Evolutionary conservation across 2,329 filamentous ascomycete species (phyloP).

Genomic region (Pseudogymnoascus sp.): DNA sequence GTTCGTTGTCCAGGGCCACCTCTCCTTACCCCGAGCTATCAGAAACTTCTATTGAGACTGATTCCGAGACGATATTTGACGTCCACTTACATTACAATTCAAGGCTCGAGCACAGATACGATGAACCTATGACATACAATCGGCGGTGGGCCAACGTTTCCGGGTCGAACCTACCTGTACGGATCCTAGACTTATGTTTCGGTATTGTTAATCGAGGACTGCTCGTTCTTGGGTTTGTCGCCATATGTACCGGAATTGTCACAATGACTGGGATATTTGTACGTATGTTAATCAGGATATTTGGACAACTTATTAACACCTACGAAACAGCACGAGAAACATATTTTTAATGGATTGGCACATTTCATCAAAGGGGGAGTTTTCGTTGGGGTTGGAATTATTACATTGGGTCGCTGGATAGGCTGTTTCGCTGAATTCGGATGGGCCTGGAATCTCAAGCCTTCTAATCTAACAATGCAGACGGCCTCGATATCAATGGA

Average conservation of each 20-base stretch:
- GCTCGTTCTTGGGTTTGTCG: slow-evolving; percentile 13
- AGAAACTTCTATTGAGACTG: slow-evolving; percentile 1
- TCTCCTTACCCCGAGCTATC: background rate
- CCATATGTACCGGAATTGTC: slow-evolving; percentile 14
- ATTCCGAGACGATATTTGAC: slow-evolving; percentile 10
- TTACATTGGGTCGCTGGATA: slow-evolving; percentile 10
- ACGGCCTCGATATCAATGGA: slow-evolving; percentile 8
- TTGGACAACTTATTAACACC: slow-evolving; percentile 11
- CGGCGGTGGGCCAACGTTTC: slow-evolving; percentile 6
- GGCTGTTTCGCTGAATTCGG: slow-evolving; percentile 11
- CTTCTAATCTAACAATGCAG: background rate
- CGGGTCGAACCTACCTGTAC: slow-evolving; percentile 3
- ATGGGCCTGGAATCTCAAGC: slow-evolving; percentile 12
- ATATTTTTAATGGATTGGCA: slow-evolving; percentile 12
- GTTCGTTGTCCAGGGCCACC: slow-evolving; percentile 10
- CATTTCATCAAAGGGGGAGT: slow-evolving; percentile 12
- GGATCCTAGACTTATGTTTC: slow-evolving; percentile 8
- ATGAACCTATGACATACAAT: slow-evolving; percentile 10
- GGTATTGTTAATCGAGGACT: slow-evolving; percentile 9
- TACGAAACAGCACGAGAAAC: slow-evolving; percentile 13
- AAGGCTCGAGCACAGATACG: slow-evolving; percentile 6
- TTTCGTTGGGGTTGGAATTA: slow-evolving; percentile 8
- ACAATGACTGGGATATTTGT: slow-evolving; percentile 13
- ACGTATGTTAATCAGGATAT: slow-evolving; percentile 11
- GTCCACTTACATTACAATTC: slow-evolving; percentile 10